Evolutionary conservation across 1,139 yeast species (phyloP).

Genomic region (Yamadazyma triangularis): DNA sequence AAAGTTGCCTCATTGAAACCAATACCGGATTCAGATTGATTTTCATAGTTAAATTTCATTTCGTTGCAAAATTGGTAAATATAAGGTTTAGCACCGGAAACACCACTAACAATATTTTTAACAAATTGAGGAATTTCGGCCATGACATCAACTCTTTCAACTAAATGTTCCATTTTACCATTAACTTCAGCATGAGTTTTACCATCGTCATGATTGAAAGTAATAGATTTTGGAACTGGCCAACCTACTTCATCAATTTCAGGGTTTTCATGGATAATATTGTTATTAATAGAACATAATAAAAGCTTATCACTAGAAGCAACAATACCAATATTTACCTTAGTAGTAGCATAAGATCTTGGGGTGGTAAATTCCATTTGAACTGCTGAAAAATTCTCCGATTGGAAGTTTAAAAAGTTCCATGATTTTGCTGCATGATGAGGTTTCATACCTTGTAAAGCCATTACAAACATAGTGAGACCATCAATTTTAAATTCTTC

Average conservation of each 20-base stretch:
- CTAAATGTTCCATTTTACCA: slow-evolving; percentile 55
- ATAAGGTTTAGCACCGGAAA: slow-evolving; percentile 92
- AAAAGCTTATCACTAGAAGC: slow-evolving; percentile 61
- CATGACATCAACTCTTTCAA: slow-evolving; percentile 96
- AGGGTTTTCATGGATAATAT: slow-evolving; percentile 57
- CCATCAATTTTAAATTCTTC: slow-evolving; percentile 42
- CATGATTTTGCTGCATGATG: slow-evolving; percentile 97
- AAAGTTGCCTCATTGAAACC: slow-evolving; percentile 85
- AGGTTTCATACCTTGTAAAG: slow-evolving; percentile 99
- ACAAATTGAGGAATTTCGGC: slow-evolving; percentile 94
- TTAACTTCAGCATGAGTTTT: slow-evolving; percentile 36
- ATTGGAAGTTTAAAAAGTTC: slow-evolving; percentile 91
- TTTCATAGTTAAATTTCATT: slow-evolving; percentile 31
- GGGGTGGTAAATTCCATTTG: slow-evolving; percentile 98
- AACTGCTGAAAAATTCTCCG: slow-evolving; percentile 66
- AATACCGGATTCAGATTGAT: slow-evolving; percentile 52
- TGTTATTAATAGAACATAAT: slow-evolving; percentile 63
- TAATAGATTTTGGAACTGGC: slow-evolving; percentile 75
- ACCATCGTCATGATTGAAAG: slow-evolving; percentile 42
- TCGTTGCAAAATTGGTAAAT: slow-evolving; percentile 84
- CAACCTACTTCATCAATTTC: slow-evolving; percentile 80
- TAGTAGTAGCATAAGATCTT: slow-evolving; percentile 75
- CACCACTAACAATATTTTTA: slow-evolving; percentile 88
- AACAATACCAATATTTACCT: slow-evolving; percentile 75
- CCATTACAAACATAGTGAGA: slow-evolving; percentile 86